Evolutionary conservation across 805 yeast species (phyloP), one percentile per base, ranked within the genome.

Genomic region (Candida silvicultrix): DNA sequence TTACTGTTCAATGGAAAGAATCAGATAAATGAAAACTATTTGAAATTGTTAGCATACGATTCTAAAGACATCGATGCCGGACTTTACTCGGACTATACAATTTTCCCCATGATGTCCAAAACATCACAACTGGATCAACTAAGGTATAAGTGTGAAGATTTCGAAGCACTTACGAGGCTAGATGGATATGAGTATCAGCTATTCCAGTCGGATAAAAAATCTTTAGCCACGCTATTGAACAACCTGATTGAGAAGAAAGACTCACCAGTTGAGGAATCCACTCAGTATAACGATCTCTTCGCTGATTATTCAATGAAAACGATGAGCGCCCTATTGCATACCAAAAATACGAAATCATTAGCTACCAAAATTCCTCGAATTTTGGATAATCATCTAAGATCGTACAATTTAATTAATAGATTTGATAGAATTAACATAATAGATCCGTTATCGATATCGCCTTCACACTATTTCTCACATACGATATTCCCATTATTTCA

Each of bases 41-140:
- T 55, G 40, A 49, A 49, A 45, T 32, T 55, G 28, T 42, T 55
- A 21, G 59, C 57, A 5, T 52, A 54, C 53, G 49, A 53, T 2
- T 16, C 25, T 14, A 31, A 40, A 15, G 22, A 19, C 3, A 11
- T 18, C 8, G n/a, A 16, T 49, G 46, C 55, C 50, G 3, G 40
- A 39, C 8, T 43, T n/a, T 43, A 29, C 18, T 38, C 41, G 5
- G 45, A 43, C 34, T 43, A 43, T 38, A 38, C 38, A 2, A n/a
- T 38, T 12, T 43, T 38, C 16, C 42, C 38, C 16, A 34, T 32
- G 39, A 45, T 40, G 15, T 8, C 29, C n/a, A 41, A 36, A 4
- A 9, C 19, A 25, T 18, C 20, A 1, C 5, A 22, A 4, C 4
- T 45, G 5, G 16, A 40, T 14, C 40, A 42, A 31, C 34, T 45